phyloP scores from a whole-genome alignment of 768 basidiomycete species.

The Tephrocybe sp. region DNA sequence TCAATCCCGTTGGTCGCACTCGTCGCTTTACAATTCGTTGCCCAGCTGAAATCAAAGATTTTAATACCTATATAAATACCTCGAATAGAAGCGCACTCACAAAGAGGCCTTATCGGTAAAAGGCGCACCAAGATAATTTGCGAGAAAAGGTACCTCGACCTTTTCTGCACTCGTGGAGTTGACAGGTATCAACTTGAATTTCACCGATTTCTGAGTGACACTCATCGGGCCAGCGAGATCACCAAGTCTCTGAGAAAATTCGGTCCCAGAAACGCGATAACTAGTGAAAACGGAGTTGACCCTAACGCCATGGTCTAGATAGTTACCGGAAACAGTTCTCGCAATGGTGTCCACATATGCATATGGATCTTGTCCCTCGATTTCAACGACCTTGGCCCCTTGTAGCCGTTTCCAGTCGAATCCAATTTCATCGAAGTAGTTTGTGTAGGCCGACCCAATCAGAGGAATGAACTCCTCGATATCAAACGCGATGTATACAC shows the following conservation, averaged over 20 bases:
- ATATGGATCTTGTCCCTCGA: constrained; percentile 52
- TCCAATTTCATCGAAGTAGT: constrained; percentile 42
- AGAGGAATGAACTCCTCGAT: constrained; percentile 47
- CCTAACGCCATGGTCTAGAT: constrained; percentile 59
- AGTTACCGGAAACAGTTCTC: constrained; percentile 58
- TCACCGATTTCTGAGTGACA: constrained; percentile 44
- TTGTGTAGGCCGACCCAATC: constrained; percentile 43
- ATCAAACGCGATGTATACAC: constrained; percentile 54
- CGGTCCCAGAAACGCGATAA: constrained; percentile 44
- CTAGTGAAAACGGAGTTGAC: constrained; percentile 62
- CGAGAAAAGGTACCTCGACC: constrained; percentile 51
- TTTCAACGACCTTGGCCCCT: constrained; percentile 53
- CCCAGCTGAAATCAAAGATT: constrained; percentile 12
- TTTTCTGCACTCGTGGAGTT: constrained; percentile 47
- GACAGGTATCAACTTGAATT: constrained; percentile 43
- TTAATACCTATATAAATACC: too few species aligned
- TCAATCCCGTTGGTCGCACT: constrained; percentile 50
- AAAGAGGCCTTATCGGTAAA: constrained; percentile 53
- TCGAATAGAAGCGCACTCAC: too few species aligned
- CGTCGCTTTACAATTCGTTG: constrained; percentile 51
- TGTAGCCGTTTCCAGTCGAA: constrained; percentile 63
- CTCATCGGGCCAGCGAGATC: constrained; percentile 53
- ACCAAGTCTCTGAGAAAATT: constrained; percentile 58
- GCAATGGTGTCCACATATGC: constrained; percentile 57
- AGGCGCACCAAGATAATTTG: constrained; percentile 39